Evolutionary conservation across 768 basidiomycete genomes (phyloP).

Genomic region (Mycena alexandri): DNA sequence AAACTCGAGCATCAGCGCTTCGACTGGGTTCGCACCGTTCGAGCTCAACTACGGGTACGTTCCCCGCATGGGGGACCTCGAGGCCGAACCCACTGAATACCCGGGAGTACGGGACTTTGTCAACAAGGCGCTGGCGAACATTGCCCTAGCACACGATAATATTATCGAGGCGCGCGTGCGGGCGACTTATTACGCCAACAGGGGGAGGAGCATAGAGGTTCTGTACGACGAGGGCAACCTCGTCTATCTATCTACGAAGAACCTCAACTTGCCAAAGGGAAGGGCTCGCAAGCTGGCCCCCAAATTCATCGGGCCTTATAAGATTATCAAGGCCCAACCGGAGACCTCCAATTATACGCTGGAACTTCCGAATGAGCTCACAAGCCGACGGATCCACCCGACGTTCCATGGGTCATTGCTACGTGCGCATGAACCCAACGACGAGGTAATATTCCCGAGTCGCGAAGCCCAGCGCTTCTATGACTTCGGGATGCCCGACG

Average conservation of each 20-base stretch:
- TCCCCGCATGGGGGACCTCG: background rate
- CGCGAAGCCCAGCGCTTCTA: too few species aligned
- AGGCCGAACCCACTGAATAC: background rate
- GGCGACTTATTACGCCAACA: constrained; percentile 48
- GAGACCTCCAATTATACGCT: constrained; percentile 46
- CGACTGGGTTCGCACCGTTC: constrained; percentile 51
- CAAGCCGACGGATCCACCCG: background rate
- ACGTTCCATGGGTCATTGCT: background rate
- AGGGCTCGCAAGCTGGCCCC: constrained; percentile 51
- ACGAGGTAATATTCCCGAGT: background rate
- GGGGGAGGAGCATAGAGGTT: too few species aligned
- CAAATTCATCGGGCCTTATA: too few species aligned
- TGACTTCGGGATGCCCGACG: too few species aligned
- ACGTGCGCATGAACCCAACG: background rate
- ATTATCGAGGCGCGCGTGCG: constrained; percentile 49
- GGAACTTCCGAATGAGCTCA: constrained; percentile 32
- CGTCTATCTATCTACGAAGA: constrained; percentile 51
- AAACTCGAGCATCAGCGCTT: constrained; percentile 43
- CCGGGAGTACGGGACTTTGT: constrained; percentile 46
- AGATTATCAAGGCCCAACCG: constrained; percentile 37
- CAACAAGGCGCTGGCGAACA: constrained; percentile 37
- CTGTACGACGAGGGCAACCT: too few species aligned
- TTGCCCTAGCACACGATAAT: constrained; percentile 50
- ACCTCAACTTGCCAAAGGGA: constrained; percentile 45
- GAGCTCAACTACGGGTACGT: constrained; percentile 43